Base-by-base conservation (phyloP, 116 monocot genomes). In the Cymodocea nodosa region DNA sequence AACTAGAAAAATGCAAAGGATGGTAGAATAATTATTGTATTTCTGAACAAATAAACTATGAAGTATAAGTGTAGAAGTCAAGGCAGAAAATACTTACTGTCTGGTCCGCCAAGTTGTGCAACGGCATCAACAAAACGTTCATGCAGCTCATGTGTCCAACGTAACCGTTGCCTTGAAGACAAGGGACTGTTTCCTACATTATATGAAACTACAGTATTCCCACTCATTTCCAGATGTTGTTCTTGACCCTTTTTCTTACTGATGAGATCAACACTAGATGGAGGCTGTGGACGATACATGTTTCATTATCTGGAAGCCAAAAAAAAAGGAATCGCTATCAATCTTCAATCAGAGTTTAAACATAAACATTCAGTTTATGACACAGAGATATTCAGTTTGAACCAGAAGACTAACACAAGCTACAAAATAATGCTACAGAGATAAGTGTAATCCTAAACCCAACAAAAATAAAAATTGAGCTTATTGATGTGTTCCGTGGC, bases 101-200 rank as follows among this genome's bases (percentile, higher is more conserved):
- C 90, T 40, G 81, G 81, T 62, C 90, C 90, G 60, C 90, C 90
- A 71, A 90, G 90, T 57, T 90, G 90, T 64, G 90, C 64, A 56
- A 90, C 86, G 50, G 90, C 87, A 82, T 84, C 90, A 39, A 90
- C 90, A 75, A 90, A 90, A 19, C 79, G 87, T 25, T 86, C 87
- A 74, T 90, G 90, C 61, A 90, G 84, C 17, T 90, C 90, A 79
- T 83, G 52, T 40, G 90, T 84, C 90, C 90, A 90, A 23, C 90
- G 64, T 59, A 90, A 77, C 2, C 90, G 81, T 64, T 84, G 87
- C 40, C 81, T 77, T 57, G 84, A 72, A 14, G 79, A 68, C 58
- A 72, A 52, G 49, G 75, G 16, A 52, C 71, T 81, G 62, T 60
- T 72, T 4, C 53, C 74, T 39, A 54, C 50, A 64, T 25, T 11